Evolutionary conservation across 2,329 filamentous ascomycete species (phyloP).

Genomic region (Chaetomiaceae sp.): DNA sequence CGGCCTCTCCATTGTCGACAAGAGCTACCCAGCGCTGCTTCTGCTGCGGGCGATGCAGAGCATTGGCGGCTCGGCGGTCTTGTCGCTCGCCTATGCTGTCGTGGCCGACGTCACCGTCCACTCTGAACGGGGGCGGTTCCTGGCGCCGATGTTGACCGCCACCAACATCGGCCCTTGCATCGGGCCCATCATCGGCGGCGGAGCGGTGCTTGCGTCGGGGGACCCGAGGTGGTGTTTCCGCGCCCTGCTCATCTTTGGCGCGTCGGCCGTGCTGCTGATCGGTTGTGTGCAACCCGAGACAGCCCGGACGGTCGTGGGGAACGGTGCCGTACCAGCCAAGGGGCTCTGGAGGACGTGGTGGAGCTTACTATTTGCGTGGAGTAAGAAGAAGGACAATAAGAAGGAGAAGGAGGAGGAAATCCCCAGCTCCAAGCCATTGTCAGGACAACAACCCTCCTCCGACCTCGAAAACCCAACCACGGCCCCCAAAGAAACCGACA

Average conservation of each 20-base stretch:
- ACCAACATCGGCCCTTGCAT: conserved; percentile 6
- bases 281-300: conserved; percentile 1
- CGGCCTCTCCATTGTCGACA: conserved; percentile 1
- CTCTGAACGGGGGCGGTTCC: conserved; percentile 1
- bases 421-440: no score
- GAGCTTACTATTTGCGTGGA: background rate
- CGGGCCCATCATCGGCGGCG: conserved; percentile 2
- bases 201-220: background rate
- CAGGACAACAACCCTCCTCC: background rate
- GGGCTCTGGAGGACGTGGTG: conserved; percentile 5
- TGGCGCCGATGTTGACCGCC: conserved; percentile 5
- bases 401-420: background rate
- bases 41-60: conserved; percentile 4
- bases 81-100: conserved; percentile 2
- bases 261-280: conserved; percentile 1
- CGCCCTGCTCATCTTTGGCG: conserved; percentile 1
- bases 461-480: background rate
- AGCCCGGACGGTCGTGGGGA: background rate
- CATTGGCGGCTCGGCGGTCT: conserved; percentile 3
- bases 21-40: conserved; percentile 2
- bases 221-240: conserved; percentile 4
- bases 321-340: conserved; percentile 1
- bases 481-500: background rate
- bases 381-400: background rate
- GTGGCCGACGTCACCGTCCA: conserved; percentile 7